phyloP scores from a whole-genome alignment of 2,329 filamentous ascomycete species.

The Colletotrichum trifolii region DNA sequence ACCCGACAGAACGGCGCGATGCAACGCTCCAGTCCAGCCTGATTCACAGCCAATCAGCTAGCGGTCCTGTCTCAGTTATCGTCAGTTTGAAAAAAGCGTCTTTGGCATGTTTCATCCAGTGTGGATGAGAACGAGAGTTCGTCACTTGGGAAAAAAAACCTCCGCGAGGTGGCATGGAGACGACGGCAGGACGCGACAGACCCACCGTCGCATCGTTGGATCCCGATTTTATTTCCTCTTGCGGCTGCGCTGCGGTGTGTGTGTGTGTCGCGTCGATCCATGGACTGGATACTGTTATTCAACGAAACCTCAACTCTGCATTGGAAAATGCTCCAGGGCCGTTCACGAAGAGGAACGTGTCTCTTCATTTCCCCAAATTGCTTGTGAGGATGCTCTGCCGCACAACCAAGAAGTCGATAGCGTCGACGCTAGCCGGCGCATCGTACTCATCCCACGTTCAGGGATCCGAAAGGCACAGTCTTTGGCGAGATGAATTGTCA shows the following conservation, averaged over 20 bases:
- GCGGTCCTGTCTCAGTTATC: neutral
- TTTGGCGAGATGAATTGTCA: constrained; percentile 9
- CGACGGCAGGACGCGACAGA: constrained; percentile 11
- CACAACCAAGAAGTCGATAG: constrained; percentile 16
- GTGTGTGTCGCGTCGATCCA: constrained; percentile 21
- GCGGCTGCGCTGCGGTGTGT: constrained; percentile 5
- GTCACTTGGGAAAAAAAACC: constrained; percentile 1
- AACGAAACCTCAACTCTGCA: constrained; percentile 11
- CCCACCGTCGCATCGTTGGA: constrained; percentile 9
- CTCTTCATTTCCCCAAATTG: constrained; percentile 13
- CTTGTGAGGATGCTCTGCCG: constrained; percentile 1
- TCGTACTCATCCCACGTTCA: constrained; percentile 15
- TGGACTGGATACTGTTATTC: constrained; percentile 8
- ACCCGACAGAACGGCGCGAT: constrained; percentile 10
- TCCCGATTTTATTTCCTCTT: constrained; percentile 1
- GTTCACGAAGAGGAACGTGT: neutral
- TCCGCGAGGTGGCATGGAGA: constrained; percentile 5
- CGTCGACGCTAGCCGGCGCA: constrained; percentile 16
- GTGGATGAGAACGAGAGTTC: constrained; percentile 2
- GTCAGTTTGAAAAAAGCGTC: neutral
- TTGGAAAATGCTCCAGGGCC: constrained; percentile 3
- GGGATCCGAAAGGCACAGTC: constrained; percentile 11
- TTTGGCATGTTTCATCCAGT: constrained; percentile 11
- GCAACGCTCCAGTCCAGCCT: constrained; percentile 23
- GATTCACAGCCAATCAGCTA: constrained; percentile 1